Evolutionary conservation across 331 rosid species (phyloP).

Genomic region (Erythrophleum ivorense): DNA sequence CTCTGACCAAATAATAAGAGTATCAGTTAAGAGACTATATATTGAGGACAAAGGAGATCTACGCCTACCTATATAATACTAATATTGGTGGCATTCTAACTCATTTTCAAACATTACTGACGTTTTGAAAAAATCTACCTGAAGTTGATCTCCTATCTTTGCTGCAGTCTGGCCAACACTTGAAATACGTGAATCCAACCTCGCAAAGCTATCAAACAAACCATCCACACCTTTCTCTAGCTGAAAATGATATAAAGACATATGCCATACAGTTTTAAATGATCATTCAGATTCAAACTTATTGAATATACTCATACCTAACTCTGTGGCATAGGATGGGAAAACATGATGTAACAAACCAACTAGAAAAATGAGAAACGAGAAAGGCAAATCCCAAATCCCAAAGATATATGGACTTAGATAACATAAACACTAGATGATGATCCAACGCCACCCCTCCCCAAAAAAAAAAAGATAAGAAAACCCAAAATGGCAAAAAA

Average conservation of each 20-base stretch:
- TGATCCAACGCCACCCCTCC: background rate
- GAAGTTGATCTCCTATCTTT: slow-evolving; percentile 98
- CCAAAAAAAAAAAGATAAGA: background rate
- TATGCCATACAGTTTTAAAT: slow-evolving; percentile 13
- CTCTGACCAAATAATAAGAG: slow-evolving; percentile 66
- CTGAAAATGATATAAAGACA: slow-evolving; percentile 56
- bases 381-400: background rate
- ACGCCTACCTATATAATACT: slow-evolving; percentile 17
- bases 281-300: slow-evolving; percentile 32
- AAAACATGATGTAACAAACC: background rate
- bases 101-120: slow-evolving; percentile 32
- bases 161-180: slow-evolving; percentile 99
- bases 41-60: slow-evolving; percentile 30
- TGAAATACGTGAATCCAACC: slow-evolving; percentile 97
- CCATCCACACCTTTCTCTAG: slow-evolving; percentile 99
- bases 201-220: slow-evolving; percentile 92
- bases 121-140: slow-evolving; percentile 63
- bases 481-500: background rate
- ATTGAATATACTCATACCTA: background rate
- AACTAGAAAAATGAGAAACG: background rate
- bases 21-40: slow-evolving; percentile 42
- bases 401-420: background rate
- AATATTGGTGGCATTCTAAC: slow-evolving; percentile 25
- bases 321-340: background rate
- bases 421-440: background rate